These are phyloP conservation scores for Schizochytrium sp. DNA, from an alignment of 108 stramenopile genomes.

Conservation along the genomic window DNA sequence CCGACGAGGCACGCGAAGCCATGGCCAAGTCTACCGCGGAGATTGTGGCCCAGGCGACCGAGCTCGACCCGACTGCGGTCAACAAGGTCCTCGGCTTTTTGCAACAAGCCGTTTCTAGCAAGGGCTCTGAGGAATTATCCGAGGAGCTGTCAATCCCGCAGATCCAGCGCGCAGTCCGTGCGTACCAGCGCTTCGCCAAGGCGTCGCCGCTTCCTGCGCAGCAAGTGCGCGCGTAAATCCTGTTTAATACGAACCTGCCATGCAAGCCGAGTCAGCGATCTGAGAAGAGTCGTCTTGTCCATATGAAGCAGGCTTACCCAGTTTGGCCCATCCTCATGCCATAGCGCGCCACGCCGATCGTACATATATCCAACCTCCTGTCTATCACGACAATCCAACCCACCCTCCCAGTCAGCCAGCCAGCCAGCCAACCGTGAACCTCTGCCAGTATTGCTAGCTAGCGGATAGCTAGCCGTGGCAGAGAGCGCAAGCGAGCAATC, in stretches of 20 bases:
- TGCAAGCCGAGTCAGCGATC: too few species aligned
- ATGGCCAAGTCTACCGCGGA: not conserved
- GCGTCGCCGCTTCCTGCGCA: not conserved
- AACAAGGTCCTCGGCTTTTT: not conserved
- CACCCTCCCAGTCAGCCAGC: too few species aligned
- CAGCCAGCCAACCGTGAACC: too few species aligned
- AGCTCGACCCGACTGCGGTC: not conserved
- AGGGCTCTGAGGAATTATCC: not conserved
- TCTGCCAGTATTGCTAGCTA: too few species aligned
- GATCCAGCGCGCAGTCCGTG: not conserved
- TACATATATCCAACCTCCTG: too few species aligned
- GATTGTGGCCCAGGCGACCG: not conserved
- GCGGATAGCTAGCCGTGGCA: too few species aligned
- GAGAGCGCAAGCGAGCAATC: too few species aligned
- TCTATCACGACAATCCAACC: too few species aligned
- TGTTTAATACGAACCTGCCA: not conserved
- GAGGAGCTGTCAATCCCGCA: not conserved
- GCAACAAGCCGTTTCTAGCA: not conserved
- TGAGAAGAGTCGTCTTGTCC: too few species aligned
- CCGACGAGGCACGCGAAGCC: not conserved
- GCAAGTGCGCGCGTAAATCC: not conserved
- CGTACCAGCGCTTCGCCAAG: slow-evolving; percentile 9
- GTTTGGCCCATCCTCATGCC: too few species aligned
- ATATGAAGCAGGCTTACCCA: too few species aligned
- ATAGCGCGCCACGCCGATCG: too few species aligned